phyloP scores from a whole-genome alignment of 768 basidiomycete species.

The Jaapia argillacea region DNA sequence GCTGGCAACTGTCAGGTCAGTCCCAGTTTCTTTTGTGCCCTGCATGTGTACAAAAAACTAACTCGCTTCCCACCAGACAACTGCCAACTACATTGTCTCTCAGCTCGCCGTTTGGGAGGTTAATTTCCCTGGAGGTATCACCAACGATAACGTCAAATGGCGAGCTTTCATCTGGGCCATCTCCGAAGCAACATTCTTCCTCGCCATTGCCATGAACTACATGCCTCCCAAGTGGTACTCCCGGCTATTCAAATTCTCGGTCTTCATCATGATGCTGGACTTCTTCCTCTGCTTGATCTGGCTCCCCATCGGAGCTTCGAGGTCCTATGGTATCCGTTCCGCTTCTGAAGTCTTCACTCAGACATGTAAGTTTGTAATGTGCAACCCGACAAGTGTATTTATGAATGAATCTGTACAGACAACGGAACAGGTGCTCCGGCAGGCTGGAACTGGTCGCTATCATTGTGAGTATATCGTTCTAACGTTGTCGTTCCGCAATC shows the following conservation, averaged over 20 bases:
- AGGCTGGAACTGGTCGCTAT: constrained; percentile 89
- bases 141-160: constrained; percentile 70
- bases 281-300: constrained; percentile 84
- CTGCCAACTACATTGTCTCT: constrained; percentile 86
- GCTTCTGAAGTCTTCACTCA: constrained; percentile 77
- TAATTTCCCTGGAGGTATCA: constrained; percentile 73
- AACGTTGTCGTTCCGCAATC: neutral
- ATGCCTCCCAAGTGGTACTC: constrained; percentile 72
- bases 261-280: constrained; percentile 72
- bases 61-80: constrained; percentile 37
- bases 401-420: constrained; percentile 32
- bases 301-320: constrained; percentile 86
- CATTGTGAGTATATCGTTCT: constrained; percentile 44
- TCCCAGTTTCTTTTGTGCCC: neutral
- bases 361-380: constrained; percentile 42
- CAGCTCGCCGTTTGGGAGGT: constrained; percentile 73
- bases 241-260: constrained; percentile 64
- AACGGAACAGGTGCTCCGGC: constrained; percentile 83
- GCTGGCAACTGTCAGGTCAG: constrained; percentile 81
- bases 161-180: constrained; percentile 78
- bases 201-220: constrained; percentile 78
- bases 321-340: constrained; percentile 81
- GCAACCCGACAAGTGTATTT: neutral
- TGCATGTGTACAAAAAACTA: neutral
- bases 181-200: constrained; percentile 60